Evolutionary conservation across 441 rosid species (phyloP).

Genomic region (Eutrema salsugineum): DNA sequence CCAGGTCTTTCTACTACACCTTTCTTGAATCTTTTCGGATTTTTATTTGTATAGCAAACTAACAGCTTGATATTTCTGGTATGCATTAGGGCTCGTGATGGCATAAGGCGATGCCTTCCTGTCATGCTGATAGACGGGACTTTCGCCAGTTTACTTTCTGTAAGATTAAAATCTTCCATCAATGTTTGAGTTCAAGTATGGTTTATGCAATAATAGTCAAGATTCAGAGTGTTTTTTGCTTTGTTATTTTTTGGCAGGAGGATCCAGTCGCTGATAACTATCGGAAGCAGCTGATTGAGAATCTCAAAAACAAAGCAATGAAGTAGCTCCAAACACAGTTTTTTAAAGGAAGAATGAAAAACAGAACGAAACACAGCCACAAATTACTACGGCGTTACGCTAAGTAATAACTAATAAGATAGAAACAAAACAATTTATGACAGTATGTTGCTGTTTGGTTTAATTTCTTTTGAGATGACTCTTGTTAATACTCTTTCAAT

Average conservation of each 20-base stretch:
- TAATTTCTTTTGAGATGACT: slow-evolving; percentile 1
- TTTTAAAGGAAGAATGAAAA: neutral
- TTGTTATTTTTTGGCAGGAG: neutral
- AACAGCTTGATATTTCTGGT: neutral
- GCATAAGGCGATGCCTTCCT: slow-evolving; percentile 30
- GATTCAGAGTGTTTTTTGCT: neutral
- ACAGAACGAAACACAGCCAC: neutral
- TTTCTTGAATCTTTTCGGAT: neutral
- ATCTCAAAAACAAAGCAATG: neutral
- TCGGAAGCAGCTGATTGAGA: neutral
- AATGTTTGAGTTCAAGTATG: neutral
- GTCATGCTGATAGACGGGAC: slow-evolving; percentile 23
- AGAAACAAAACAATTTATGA: neutral
- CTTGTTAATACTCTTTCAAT: neutral
- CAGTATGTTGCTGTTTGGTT: neutral
- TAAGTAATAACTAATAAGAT: neutral
- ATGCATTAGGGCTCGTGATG: slow-evolving; percentile 32
- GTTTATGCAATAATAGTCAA: neutral
- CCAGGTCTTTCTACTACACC: slow-evolving; percentile 33
- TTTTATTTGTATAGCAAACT: neutral
- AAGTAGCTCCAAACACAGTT: neutral
- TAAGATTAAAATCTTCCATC: slow-evolving; percentile 15
- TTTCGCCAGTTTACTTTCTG: slow-evolving; percentile 28
- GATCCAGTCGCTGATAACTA: neutral
- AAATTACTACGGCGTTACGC: neutral